Conservation (phyloP, 106 monocot genomes). For the Allium fistulosum region DNA sequence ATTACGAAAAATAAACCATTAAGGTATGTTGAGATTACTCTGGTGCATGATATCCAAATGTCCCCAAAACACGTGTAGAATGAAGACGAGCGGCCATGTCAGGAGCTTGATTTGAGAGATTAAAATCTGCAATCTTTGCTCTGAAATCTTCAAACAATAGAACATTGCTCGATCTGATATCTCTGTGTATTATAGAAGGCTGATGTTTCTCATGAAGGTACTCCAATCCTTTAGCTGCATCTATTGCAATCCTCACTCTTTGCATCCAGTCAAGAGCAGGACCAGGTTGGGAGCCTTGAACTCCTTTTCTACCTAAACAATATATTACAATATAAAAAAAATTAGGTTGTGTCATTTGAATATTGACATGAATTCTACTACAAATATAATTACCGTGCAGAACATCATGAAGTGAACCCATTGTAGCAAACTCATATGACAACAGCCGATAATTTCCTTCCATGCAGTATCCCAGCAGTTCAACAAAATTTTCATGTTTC, state of each 20-base stretch:
- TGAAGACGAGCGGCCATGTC: slow-evolving; percentile 97
- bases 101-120: slow-evolving; percentile 88
- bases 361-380: background rate
- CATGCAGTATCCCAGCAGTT: slow-evolving; percentile 70
- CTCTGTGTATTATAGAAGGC: slow-evolving; percentile 78
- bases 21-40: slow-evolving; percentile 41
- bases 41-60: slow-evolving; percentile 95
- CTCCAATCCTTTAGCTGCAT: slow-evolving; percentile 88
- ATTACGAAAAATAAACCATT: background rate
- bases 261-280: slow-evolving; percentile 84
- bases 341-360: slow-evolving; percentile 2
- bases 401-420: slow-evolving; percentile 91
- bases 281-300: slow-evolving; percentile 89
- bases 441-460: slow-evolving; percentile 59
- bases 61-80: slow-evolving; percentile 93
- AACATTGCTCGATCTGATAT: slow-evolving; percentile 89
- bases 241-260: slow-evolving; percentile 83
- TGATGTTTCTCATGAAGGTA: slow-evolving; percentile 94
- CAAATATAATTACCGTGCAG: slow-evolving; percentile 52
- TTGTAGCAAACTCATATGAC: slow-evolving; percentile 85
- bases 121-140: slow-evolving; percentile 94
- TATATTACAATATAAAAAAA: background rate
- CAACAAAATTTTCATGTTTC: slow-evolving; percentile 80
- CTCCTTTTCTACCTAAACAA: slow-evolving; percentile 80
- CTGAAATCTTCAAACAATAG: slow-evolving; percentile 84